Conservation (phyloP, 2,329 filamentous ascomycete genomes). For the Stachybotrys chlorohalonatus region DNA sequence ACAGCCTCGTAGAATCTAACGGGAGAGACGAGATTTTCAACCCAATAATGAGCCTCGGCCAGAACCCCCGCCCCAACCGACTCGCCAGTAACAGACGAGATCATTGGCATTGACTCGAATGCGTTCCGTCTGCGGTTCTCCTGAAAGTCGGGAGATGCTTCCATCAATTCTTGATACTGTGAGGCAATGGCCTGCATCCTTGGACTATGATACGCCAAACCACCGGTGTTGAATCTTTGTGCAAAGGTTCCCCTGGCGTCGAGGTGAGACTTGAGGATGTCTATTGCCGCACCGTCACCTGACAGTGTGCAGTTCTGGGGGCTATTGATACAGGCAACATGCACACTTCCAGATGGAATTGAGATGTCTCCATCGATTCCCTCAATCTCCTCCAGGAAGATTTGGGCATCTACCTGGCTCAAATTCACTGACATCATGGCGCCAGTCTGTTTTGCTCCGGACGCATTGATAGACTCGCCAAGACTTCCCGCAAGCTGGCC, state of each 20-base stretch:
- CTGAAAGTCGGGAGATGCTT: constrained; percentile 2
- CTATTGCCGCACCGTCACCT: constrained; percentile 31
- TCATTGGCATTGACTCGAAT: constrained; percentile 2
- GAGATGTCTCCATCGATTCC: background rate
- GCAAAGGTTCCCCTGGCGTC: constrained; percentile 33
- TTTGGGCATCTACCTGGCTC: background rate
- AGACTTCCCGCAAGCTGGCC: constrained; percentile 22
- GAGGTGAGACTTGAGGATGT: constrained; percentile 21
- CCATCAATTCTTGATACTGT: constrained; percentile 25
- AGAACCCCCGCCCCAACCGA: constrained; percentile 23
- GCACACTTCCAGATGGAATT: constrained; percentile 2
- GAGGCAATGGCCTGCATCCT: constrained; percentile 38
- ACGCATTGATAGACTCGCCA: constrained; percentile 15
- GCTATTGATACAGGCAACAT: constrained; percentile 37
- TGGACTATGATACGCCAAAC: constrained; percentile 38
- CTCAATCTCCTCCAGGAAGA: background rate
- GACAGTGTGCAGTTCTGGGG: constrained; percentile 38
- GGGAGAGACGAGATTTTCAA: constrained; percentile 23
- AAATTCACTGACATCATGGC: constrained; percentile 15
- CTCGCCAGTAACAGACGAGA: constrained; percentile 31
- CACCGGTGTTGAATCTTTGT: constrained; percentile 32
- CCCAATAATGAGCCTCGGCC: constrained; percentile 26
- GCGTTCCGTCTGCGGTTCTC: background rate
- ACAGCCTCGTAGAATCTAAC: constrained; percentile 26
- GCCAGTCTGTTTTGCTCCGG: constrained; percentile 2